Base-by-base conservation (phyloP, 2,329 filamentous ascomycete genomes). In the Amphichorda felina region DNA sequence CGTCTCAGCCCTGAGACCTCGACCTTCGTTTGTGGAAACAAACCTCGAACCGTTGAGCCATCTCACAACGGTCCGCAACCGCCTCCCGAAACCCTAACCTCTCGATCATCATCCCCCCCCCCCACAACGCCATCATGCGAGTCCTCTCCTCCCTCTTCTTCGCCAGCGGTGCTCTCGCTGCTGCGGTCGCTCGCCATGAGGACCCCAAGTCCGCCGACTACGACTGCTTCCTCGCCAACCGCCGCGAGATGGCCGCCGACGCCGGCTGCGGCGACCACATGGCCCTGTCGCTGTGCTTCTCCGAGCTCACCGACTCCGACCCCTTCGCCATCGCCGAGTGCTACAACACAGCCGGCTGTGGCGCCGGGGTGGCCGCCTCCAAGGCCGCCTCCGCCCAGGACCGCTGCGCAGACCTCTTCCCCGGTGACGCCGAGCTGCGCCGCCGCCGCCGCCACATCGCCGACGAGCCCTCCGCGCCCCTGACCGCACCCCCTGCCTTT, bases 261-360 rank as follows among this genome's bases (percentile, higher is more conserved):
- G 54, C 65, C 11, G 53, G 54, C 36, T 72, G 68, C 49, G 66
- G 64, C 32, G 49, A 66, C 45, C 47, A 49, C 38, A 53, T 50
- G 38, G 53, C 58, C 27, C 54, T 72, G 41, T 48, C 51, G 35
- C 39, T 53, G 45, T 73, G 68, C 50, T 53, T 73, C 34, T 40
- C 45, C 8, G 41, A 47, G 24, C 51, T 58, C 21, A 41, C 55
- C 36, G 41, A 49, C 41, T 43, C 55, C 38, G 44, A 48, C 32
- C 34, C 48, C 11, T 36, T 40, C 14, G 53, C 60, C 33, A 40
- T 73, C 38, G 53, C 61, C 43, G 41, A 41, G 19, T 64, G 60
- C 50, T 56, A 57, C 46, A 30, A 43, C 33, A 37, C 43, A 21
- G 50, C 55, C 35, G 59, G 57, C 43, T 64, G 60, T 51, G 47